These are phyloP conservation scores for Agrostemma githago DNA, from an alignment of 148 eudicot species.

Conservation along the genomic window DNA sequence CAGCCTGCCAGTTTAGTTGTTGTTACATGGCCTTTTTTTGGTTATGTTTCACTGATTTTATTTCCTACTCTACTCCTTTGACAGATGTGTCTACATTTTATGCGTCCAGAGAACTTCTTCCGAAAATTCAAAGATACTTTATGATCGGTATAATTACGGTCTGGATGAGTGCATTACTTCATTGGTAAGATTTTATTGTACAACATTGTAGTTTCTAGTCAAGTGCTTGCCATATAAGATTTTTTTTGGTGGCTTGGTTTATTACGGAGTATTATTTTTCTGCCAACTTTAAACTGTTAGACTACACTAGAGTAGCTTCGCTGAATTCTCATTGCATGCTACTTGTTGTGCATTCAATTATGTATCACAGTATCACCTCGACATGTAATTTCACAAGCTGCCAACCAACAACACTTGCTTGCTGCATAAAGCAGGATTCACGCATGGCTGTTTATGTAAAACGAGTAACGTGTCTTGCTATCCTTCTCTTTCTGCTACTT, in stretches of 20 bases:
- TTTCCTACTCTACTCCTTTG: conserved; percentile 9
- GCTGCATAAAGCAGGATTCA: not conserved
- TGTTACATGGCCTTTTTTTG: not conserved
- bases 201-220: not conserved
- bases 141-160: conserved; percentile 25
- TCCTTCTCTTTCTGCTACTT: not conserved
- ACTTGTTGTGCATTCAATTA: not conserved
- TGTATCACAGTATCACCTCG: not conserved
- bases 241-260: not conserved
- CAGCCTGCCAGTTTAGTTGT: too few relatives aligned
- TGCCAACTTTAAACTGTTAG: not conserved
- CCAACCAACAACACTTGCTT: not conserved
- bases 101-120: conserved; percentile 32
- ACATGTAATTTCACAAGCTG: not conserved
- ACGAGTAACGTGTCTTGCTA: not conserved
- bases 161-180: conserved; percentile 29
- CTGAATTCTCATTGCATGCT: not conserved
- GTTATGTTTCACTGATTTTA: not conserved
- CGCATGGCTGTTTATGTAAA: not conserved
- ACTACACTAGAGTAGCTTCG: not conserved
- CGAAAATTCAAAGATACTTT: conserved; percentile 27
- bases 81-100: conserved; percentile 34
- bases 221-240: not conserved
- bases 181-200: conserved; percentile 22
- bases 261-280: not conserved